Conservation (phyloP, 2,329 filamentous ascomycete species). For the Fusarium armeniacum region DNA sequence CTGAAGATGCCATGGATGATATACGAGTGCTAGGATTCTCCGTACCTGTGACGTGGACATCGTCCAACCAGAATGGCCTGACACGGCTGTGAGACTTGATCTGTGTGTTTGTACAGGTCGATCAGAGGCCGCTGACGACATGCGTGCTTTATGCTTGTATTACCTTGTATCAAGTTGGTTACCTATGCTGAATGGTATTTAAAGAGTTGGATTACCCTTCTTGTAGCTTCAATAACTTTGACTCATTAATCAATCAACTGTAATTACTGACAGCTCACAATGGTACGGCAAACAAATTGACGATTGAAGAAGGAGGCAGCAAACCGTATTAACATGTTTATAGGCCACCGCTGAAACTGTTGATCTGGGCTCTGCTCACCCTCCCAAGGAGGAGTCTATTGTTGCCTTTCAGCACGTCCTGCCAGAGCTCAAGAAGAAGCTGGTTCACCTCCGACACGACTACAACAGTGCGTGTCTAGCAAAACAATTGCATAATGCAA, state of each 20-base stretch:
- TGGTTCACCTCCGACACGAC: slow-evolving; percentile 64
- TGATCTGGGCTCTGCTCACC: slow-evolving; percentile 62
- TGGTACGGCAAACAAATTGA: slow-evolving; percentile 27
- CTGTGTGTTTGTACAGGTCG: slow-evolving; percentile 29
- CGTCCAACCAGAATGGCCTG: slow-evolving; percentile 37
- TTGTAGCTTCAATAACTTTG: not conserved
- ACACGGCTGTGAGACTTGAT: slow-evolving; percentile 35
- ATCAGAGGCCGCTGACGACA: slow-evolving; percentile 45
- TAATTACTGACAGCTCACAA: slow-evolving; percentile 19
- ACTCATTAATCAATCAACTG: slow-evolving; percentile 6
- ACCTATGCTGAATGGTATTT: slow-evolving; percentile 11
- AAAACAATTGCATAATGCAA: not conserved
- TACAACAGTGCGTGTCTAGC: slow-evolving; percentile 57
- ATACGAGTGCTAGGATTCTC: slow-evolving; percentile 23
- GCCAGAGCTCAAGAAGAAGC: slow-evolving; percentile 64
- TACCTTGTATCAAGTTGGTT: slow-evolving; percentile 24
- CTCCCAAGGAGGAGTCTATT: slow-evolving; percentile 65
- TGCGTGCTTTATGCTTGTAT: slow-evolving; percentile 26
- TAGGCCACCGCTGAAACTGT: slow-evolving; percentile 68
- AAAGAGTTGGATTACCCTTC: slow-evolving; percentile 12
- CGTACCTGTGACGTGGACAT: slow-evolving; percentile 39
- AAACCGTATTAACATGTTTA: slow-evolving; percentile 9
- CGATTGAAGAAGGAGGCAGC: not conserved
- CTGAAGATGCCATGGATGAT: not conserved
- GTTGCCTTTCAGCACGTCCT: slow-evolving; percentile 64